Evolutionary conservation across 2,329 filamentous ascomycete genomes (phyloP), one percentile per base, ranked within the genome.

Genomic region (Ascochyta lentis): DNA sequence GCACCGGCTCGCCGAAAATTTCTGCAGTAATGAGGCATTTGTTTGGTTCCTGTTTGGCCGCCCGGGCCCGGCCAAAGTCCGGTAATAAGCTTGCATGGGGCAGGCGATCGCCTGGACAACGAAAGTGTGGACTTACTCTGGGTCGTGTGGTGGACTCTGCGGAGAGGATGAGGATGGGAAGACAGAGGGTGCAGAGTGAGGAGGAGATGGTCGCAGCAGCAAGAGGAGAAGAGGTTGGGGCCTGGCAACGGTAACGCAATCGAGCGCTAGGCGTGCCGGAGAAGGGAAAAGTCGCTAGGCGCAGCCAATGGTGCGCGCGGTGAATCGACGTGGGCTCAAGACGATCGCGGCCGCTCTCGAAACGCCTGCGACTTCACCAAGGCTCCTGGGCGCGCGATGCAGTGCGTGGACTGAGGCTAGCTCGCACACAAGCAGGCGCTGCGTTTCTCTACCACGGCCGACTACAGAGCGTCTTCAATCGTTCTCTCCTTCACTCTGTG

Each of bases 1-100:
- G 44, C 57, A 56, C 60, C 61, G 59, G 60, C 42, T 64, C 39
- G 61, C 69, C 64, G 67, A 73, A 74, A 73, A 70, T 62, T 67
- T 70, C 68, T 71, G 67, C 67, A 63, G 45, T 58, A 46, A 60
- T 74, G 71, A 72, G 71, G 72, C 64, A 73, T 73, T 74, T 69
- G 69, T 68, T 68, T 71, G 63, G 66, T 51, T 55, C 55, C 56
- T 58, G 56, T 59, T 59, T 66, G 54, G 63, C 19, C 58, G 65
- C 63, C 53, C 63, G 68, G 70, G 63, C 65, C 65, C 63, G 64
- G 63, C 64, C 68, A 66, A 61, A 53, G 58, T 55, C 66, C 65
- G 70, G 69, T 58, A 60, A 61, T 59, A 56, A 60, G 61, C 56
- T 63, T 60, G 59, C 49, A 61, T 58, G 56, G 63, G 64, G 61